Evolutionary conservation across 2,329 filamentous ascomycete species (phyloP).

Genomic region (Microdochium nivale): DNA sequence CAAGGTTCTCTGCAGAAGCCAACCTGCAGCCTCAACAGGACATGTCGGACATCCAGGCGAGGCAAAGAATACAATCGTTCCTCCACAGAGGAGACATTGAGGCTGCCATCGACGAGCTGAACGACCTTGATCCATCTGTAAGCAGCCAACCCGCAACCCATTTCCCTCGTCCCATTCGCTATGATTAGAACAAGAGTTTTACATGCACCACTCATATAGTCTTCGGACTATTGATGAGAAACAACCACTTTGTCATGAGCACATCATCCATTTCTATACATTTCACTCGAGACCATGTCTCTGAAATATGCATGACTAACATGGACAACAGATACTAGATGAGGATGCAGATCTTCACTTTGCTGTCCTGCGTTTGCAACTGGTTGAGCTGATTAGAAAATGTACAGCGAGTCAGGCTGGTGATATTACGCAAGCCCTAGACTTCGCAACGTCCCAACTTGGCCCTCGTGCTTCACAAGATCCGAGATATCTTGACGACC

Average conservation of each 20-base stretch:
- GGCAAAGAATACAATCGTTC: slow-evolving; percentile 74
- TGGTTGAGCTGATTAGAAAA: slow-evolving; percentile 83
- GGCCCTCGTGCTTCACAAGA: slow-evolving; percentile 80
- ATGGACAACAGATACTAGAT: slow-evolving; percentile 66
- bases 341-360: slow-evolving; percentile 79
- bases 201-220: slow-evolving; percentile 99
- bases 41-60: slow-evolving; percentile 62
- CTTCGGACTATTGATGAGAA: slow-evolving; percentile 85
- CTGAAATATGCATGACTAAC: slow-evolving; percentile 8
- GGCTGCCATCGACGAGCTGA: slow-evolving; percentile 75
- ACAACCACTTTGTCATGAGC: slow-evolving; percentile 69
- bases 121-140: slow-evolving; percentile 88
- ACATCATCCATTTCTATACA: slow-evolving; percentile 6
- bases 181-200: slow-evolving; percentile 91
- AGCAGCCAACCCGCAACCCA: slow-evolving; percentile 22
- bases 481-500: slow-evolving; percentile 70
- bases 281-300: not conserved
- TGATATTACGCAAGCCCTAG: slow-evolving; percentile 71
- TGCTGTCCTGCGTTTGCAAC: slow-evolving; percentile 76
- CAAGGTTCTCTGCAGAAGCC: slow-evolving; percentile 89
- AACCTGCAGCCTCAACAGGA: slow-evolving; percentile 72
- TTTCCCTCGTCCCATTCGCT: slow-evolving; percentile 27
- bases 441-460: slow-evolving; percentile 81
- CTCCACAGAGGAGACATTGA: slow-evolving; percentile 85
- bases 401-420: slow-evolving; percentile 58